Conservation (phyloP, 2,329 filamentous ascomycete genomes). For the Verticillium longisporum region DNA sequence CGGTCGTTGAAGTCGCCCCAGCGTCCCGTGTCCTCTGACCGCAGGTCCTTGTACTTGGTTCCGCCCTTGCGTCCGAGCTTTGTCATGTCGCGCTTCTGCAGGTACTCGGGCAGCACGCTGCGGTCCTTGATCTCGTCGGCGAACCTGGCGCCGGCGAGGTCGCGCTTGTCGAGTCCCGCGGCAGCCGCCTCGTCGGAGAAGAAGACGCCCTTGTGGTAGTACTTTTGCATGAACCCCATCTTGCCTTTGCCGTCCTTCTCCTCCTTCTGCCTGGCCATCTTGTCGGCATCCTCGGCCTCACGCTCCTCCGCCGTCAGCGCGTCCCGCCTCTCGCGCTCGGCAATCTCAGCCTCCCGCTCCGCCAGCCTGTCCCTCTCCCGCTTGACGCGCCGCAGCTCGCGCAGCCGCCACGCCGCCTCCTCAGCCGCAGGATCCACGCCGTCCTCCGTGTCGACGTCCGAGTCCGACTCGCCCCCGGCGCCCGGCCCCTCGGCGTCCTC, state of each 20-base stretch:
- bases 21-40: slow-evolving; percentile 80
- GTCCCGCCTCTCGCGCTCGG: slow-evolving; percentile 80
- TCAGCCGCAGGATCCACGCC: slow-evolving; percentile 82
- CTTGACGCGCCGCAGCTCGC: slow-evolving; percentile 84
- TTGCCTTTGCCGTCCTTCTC: slow-evolving; percentile 74
- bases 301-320: slow-evolving; percentile 85
- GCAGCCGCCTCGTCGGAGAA: slow-evolving; percentile 76
- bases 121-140: slow-evolving; percentile 78
- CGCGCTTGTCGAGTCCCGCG: slow-evolving; percentile 69
- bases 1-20: slow-evolving; percentile 65
- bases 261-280: slow-evolving; percentile 69
- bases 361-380: slow-evolving; percentile 82
- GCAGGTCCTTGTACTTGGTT: slow-evolving; percentile 83
- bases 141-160: slow-evolving; percentile 80
- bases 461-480: slow-evolving; percentile 54
- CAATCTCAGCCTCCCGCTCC: slow-evolving; percentile 73
- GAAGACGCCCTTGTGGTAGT: slow-evolving; percentile 95
- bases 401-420: slow-evolving; percentile 85
- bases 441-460: slow-evolving; percentile 84
- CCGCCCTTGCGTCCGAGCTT: slow-evolving; percentile 88
- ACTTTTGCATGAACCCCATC: slow-evolving; percentile 89
- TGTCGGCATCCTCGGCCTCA: slow-evolving; percentile 74
- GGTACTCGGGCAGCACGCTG: slow-evolving; percentile 78
- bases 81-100: slow-evolving; percentile 90
- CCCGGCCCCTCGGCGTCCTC: slow-evolving; percentile 47